Conservation (phyloP, 441 rosid genomes). For the Rhodomyrtus psidioides region DNA sequence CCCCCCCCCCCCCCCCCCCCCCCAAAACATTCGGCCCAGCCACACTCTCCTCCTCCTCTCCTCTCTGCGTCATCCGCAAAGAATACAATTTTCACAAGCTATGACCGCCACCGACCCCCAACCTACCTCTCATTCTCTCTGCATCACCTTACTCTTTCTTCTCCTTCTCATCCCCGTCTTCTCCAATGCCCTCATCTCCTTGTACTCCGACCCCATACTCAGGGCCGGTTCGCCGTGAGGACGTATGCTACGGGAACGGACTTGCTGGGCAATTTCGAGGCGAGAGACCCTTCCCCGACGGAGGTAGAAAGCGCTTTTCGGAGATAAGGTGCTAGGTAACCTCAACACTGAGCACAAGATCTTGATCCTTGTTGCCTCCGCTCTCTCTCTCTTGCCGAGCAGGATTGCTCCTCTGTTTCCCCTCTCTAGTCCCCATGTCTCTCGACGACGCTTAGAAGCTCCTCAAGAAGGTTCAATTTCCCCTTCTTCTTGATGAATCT, state of each 20-base stretch:
- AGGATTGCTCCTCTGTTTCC: conserved; percentile 32
- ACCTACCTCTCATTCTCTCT: no score
- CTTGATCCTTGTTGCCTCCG: conserved; percentile 55
- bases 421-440: conserved; percentile 51
- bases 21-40: no score
- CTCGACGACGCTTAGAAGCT: conserved; percentile 49
- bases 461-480: conserved; percentile 51
- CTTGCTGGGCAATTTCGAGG: conserved; percentile 68
- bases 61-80: no score
- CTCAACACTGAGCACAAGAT: conserved; percentile 72
- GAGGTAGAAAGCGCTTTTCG: conserved; percentile 78
- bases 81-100: no score
- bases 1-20: no score
- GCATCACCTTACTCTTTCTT: no score
- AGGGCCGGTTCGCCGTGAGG: conserved; percentile 4
- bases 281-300: conserved; percentile 77
- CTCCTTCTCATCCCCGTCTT: no score
- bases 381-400: conserved; percentile 68
- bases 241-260: conserved; percentile 30
- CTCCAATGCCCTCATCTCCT: no score
- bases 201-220: no score
- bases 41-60: no score
- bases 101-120: no score
- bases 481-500: background rate
- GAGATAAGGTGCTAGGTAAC: conserved; percentile 68